Evolutionary conservation across 768 basidiomycete genomes (phyloP).

Genomic region (Amanita pallidorosea): DNA sequence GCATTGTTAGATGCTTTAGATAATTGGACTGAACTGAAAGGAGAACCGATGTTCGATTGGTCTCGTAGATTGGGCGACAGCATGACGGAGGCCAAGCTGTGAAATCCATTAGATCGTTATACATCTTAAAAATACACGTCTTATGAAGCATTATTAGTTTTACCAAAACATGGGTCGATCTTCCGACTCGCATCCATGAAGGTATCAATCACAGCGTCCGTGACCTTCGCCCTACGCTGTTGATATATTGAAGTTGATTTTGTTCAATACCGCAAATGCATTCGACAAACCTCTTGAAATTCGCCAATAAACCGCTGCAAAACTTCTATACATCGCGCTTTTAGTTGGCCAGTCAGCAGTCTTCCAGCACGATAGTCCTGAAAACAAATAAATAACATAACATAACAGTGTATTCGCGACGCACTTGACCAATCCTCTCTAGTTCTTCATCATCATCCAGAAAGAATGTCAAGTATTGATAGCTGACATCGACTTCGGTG

Average conservation of each 20-base stretch:
- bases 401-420: constrained; percentile 10
- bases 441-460: constrained; percentile 92
- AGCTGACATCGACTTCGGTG: constrained; percentile 91
- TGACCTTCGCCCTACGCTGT: constrained; percentile 71
- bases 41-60: constrained; percentile 38
- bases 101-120: neutral
- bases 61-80: constrained; percentile 25
- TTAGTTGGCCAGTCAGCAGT: constrained; percentile 84
- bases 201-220: constrained; percentile 58
- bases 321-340: constrained; percentile 74
- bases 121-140: neutral
- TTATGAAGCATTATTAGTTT: constrained; percentile 5
- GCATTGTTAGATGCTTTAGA: constrained; percentile 58
- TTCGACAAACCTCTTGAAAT: constrained; percentile 63
- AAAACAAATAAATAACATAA: neutral
- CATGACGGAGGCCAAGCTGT: constrained; percentile 8
- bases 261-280: neutral
- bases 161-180: constrained; percentile 49
- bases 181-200: constrained; percentile 80
- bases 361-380: constrained; percentile 90
- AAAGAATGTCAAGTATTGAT: constrained; percentile 93
- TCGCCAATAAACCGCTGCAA: constrained; percentile 74
- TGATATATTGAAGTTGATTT: neutral
- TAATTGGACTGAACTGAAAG: constrained; percentile 34
- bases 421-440: constrained; percentile 61